A percentile compares a stretch with the other conserved stretches of the same genome.
phyloP scores from a whole-genome alignment of 2,329 filamentous ascomycete genomes.

The Fusarium nisikadoi region DNA sequence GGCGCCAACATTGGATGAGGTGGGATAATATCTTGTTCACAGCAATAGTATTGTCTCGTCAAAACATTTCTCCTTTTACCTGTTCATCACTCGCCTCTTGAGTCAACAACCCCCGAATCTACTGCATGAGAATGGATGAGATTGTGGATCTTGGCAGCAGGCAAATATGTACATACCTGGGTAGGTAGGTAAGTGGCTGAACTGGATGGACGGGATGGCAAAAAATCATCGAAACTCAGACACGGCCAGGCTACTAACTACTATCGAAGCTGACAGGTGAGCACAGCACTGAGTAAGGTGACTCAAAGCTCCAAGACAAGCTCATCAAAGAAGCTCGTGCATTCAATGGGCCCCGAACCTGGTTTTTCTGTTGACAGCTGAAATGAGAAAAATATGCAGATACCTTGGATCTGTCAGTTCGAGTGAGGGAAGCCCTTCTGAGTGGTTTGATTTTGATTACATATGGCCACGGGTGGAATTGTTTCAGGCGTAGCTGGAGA shows the following conservation, averaged over 20 bases:
- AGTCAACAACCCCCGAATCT: constrained; percentile 3
- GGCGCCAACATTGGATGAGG: not conserved
- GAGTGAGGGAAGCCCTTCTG: constrained; percentile 17
- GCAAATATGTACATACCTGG: not conserved
- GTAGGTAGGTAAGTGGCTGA: constrained; percentile 4
- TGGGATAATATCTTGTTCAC: not conserved
- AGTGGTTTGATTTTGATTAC: constrained; percentile 39
- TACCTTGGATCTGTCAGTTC: constrained; percentile 13
- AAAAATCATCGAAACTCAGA: constrained; percentile 21
- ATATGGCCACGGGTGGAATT: constrained; percentile 29
- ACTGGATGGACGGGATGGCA: constrained; percentile 11
- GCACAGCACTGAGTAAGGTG: constrained; percentile 13
- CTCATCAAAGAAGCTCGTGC: constrained; percentile 20
- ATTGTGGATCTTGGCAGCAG: not conserved
- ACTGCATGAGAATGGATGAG: constrained; percentile 28
- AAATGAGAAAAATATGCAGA: constrained; percentile 28
- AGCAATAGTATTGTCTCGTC: not conserved
- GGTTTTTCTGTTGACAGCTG: constrained; percentile 6
- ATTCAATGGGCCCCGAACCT: constrained; percentile 3
- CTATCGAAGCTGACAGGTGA: constrained; percentile 15
- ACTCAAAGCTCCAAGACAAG: constrained; percentile 20
- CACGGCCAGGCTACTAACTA: constrained; percentile 14
- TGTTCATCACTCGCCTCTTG: constrained; percentile 26
- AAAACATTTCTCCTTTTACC: constrained; percentile 16
- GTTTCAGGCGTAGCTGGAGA: constrained; percentile 38